Evolutionary conservation across 192 early-diverging fungal species (phyloP).

Genomic region (Lobosporangium transversale): DNA sequence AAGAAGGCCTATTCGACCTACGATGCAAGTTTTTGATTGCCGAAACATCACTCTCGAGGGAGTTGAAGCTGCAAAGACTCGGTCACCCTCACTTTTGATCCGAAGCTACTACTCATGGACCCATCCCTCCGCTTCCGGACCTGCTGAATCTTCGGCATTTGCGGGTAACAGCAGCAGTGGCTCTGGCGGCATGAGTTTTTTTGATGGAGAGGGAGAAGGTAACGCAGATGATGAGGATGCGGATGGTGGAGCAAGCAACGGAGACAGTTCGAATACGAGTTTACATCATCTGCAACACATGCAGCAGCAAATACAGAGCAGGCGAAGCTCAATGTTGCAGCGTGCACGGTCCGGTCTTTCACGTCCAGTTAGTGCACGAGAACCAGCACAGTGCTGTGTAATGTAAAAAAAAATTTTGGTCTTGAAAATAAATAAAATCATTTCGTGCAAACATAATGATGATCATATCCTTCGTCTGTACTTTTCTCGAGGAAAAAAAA

Average conservation of each 20-base stretch:
- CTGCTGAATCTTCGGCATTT: slow-evolving; percentile 6
- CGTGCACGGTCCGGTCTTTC: slow-evolving; percentile 32
- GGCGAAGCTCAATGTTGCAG: slow-evolving; percentile 13
- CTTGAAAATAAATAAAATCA: too few species aligned
- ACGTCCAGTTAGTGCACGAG: not conserved
- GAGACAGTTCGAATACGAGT: slow-evolving; percentile 22
- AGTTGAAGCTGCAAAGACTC: slow-evolving; percentile 49
- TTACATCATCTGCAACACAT: slow-evolving; percentile 44
- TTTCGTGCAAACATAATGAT: too few species aligned
- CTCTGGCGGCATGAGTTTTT: slow-evolving; percentile 1
- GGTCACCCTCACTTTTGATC: slow-evolving; percentile 50
- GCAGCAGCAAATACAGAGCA: slow-evolving; percentile 35
- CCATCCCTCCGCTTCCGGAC: slow-evolving; percentile 20
- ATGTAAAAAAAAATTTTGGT: too few species aligned
- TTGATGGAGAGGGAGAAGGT: slow-evolving; percentile 26
- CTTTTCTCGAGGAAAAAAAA: too few species aligned
- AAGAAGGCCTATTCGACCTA: slow-evolving; percentile 24
- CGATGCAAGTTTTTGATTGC: slow-evolving; percentile 62
- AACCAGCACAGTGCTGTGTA: not conserved
- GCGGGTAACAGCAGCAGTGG: slow-evolving; percentile 9
- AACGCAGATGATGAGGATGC: slow-evolving; percentile 1
- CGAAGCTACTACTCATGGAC: slow-evolving; percentile 62
- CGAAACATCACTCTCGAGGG: slow-evolving; percentile 59
- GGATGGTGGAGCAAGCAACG: not conserved
- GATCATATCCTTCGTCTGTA: too few species aligned